Evolutionary conservation across 495 filamentous ascomycete genomes (phyloP), one percentile per base, ranked within the genome.

Genomic region (Glonium stellatum): DNA sequence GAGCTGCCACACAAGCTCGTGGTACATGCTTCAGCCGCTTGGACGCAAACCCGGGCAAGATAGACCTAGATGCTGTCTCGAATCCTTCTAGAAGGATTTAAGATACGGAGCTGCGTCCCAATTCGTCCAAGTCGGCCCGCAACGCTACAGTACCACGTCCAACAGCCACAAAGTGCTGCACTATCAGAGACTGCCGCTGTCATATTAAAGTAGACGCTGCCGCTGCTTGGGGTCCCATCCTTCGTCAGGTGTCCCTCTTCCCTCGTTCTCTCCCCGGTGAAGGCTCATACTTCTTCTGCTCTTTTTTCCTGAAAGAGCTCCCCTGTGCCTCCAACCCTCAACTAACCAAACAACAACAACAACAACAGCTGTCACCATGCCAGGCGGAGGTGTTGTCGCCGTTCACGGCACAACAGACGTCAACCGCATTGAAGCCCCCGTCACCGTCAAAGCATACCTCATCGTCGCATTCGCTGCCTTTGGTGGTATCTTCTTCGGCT

Each of bases 401-500:
- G 55, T 65, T 42, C 61, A 57, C n/a, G 64, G 64, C 57, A 72
- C 72, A 53, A 46, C 57, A 46, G 72, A 75, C 59, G 65, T 72
- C 63, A 65, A 65, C 49, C 63, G 69, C 60, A 62, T 75, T 57
- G 73, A 75, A 57, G 73, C 73, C 4, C 73, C 73, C 34, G 71
- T 74, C 34, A 75, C 73, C 15, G 61, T 65, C 21, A 70, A 65
- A 61, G 67, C 73, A 15, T 75, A 75, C 72, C 61, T 75, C 50
- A 68, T 74, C 31, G 73, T 73, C 63, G 73, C 69, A 19, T 75
- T 75, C 61, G 73, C 73, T 18, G 70, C 72, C 19, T 74, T 75
- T 63, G 73, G 73, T 57, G 73, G 73, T 61, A 75, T 75, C 63
- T 73, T 74, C 72, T 75, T 75, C 63, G 73, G 73, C 36, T 75